These are phyloP conservation scores for Irpex rosettiformis DNA, from an alignment of 1,284 basidiomycete genomes.

Conservation along the genomic window DNA sequence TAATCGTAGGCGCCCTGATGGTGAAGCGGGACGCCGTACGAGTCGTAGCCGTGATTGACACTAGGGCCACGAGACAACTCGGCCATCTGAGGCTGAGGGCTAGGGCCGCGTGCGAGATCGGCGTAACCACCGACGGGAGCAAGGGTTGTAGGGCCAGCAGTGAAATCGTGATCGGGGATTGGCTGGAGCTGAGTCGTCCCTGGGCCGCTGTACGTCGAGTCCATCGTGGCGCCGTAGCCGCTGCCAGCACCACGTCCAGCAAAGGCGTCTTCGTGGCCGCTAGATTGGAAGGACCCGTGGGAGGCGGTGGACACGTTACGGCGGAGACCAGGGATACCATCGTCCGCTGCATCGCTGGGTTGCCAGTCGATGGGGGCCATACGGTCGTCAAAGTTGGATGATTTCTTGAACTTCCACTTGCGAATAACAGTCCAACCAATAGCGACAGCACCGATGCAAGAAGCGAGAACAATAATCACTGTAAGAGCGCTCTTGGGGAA, in stretches of 20 bases:
- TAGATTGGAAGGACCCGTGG: constrained; percentile 63
- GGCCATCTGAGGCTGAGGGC: constrained; percentile 62
- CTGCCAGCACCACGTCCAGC: constrained; percentile 22
- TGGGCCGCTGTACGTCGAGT: constrained; percentile 23
- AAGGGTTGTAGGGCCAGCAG: constrained; percentile 54
- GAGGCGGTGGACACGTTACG: constrained; percentile 57
- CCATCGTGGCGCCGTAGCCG: constrained; percentile 18
- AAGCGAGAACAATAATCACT: constrained; percentile 66
- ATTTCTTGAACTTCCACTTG: constrained; percentile 86
- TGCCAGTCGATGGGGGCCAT: constrained; percentile 84
- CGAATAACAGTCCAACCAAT: constrained; percentile 86
- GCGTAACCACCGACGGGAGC: constrained; percentile 76
- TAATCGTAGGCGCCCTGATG: constrained; percentile 46
- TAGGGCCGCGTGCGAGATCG: constrained; percentile 67
- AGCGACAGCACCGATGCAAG: constrained; percentile 61
- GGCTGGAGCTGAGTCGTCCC: constrained; percentile 33
- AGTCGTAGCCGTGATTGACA: constrained; percentile 42
- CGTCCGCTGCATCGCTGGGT: constrained; percentile 45
- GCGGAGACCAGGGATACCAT: constrained; percentile 43
- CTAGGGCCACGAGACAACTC: constrained; percentile 47
- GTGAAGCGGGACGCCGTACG: constrained; percentile 54
- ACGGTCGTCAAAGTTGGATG: constrained; percentile 76
- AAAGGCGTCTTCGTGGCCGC: constrained; percentile 41
- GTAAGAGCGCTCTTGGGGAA: constrained; percentile 60
- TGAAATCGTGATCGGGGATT: constrained; percentile 79